phyloP scores from a whole-genome alignment of 208 protist species.

The Trypanosoma rangeli region DNA sequence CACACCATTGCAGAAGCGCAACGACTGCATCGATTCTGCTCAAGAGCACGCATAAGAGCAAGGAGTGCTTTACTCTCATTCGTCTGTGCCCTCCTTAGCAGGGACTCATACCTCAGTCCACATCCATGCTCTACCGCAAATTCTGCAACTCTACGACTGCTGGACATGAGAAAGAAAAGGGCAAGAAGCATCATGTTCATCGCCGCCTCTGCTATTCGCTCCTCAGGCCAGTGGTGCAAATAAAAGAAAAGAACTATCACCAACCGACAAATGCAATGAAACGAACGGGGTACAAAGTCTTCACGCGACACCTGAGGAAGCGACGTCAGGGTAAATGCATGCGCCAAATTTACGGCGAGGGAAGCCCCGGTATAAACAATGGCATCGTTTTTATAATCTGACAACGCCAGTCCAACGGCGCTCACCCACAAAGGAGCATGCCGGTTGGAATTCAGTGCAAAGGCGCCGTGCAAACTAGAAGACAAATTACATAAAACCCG shows the following conservation, averaged over 20 bases:
- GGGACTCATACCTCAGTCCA: conserved; percentile 34
- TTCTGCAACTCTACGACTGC: conserved; percentile 34
- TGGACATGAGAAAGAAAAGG: conserved; percentile 54
- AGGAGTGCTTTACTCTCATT: conserved; percentile 70
- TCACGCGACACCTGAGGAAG: conserved; percentile 32
- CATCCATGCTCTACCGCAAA: conserved; percentile 41
- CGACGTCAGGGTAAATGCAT: conserved; percentile 38
- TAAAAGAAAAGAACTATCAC: conserved; percentile 68
- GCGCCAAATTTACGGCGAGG: conserved; percentile 62
- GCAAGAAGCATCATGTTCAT: conserved; percentile 78
- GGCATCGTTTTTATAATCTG: conserved; percentile 42
- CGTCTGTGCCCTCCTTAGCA: conserved; percentile 41
- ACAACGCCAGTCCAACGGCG: conserved; percentile 53
- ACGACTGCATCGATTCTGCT: conserved; percentile 24
- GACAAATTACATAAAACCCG: conserved; percentile 76
- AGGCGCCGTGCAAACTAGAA: conserved; percentile 48
- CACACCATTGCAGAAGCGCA: not conserved
- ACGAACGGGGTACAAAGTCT: conserved; percentile 23
- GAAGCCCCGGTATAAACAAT: conserved; percentile 78
- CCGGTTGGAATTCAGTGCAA: conserved; percentile 42
- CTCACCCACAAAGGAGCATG: conserved; percentile 57
- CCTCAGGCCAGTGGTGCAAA: conserved; percentile 31
- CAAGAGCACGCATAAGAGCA: conserved; percentile 58
- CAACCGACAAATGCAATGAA: conserved; percentile 36
- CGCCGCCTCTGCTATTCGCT: conserved; percentile 53